Evolutionary conservation across 2,329 filamentous ascomycete species (phyloP).

Genomic region (Curvularia sp.): DNA sequence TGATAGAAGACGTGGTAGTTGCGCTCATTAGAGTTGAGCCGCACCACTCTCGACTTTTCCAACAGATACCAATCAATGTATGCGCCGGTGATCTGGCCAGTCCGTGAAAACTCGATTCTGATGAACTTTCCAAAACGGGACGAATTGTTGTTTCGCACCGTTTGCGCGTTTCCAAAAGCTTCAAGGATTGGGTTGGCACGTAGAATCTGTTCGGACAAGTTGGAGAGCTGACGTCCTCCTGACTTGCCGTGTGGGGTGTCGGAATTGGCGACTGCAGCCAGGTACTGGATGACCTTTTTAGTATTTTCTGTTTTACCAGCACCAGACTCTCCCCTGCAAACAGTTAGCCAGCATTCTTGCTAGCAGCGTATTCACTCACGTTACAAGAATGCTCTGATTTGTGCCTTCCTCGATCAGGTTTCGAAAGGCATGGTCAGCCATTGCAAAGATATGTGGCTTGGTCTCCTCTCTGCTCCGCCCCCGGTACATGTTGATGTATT

Average conservation of each 20-base stretch:
- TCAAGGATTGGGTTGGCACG: constrained; percentile 96
- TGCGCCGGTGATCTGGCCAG: constrained; percentile 89
- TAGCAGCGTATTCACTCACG: constrained; percentile 56
- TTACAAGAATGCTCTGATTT: constrained; percentile 97
- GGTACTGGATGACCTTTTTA: constrained; percentile 98
- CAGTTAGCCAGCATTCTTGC: constrained; percentile 25
- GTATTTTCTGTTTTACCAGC: constrained; percentile 99
- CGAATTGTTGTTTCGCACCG: constrained; percentile 97
- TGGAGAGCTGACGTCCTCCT: constrained; percentile 74
- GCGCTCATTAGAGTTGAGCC: constrained; percentile 83
- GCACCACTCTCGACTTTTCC: constrained; percentile 97
- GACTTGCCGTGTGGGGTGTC: constrained; percentile 70
- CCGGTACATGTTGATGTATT: constrained; percentile 98
- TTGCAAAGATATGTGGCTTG: constrained; percentile 95
- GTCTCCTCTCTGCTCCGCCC: constrained; percentile 90
- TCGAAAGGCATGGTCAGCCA: constrained; percentile 95
- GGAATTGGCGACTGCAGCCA: constrained; percentile 88
- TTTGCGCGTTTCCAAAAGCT: constrained; percentile 97
- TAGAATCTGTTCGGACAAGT: constrained; percentile 93
- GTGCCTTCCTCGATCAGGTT: constrained; percentile 94
- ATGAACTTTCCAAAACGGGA: constrained; percentile 99
- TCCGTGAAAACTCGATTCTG: constrained; percentile 88
- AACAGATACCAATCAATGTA: constrained; percentile 99
- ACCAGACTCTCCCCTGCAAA: constrained; percentile 80
- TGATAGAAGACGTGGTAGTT: constrained; percentile 99